Percentiles rank a stretch among this genome's conserved stretches.
Evolutionary conservation across 768 basidiomycete species (phyloP).

Genomic region (Naganishia antarctica): DNA sequence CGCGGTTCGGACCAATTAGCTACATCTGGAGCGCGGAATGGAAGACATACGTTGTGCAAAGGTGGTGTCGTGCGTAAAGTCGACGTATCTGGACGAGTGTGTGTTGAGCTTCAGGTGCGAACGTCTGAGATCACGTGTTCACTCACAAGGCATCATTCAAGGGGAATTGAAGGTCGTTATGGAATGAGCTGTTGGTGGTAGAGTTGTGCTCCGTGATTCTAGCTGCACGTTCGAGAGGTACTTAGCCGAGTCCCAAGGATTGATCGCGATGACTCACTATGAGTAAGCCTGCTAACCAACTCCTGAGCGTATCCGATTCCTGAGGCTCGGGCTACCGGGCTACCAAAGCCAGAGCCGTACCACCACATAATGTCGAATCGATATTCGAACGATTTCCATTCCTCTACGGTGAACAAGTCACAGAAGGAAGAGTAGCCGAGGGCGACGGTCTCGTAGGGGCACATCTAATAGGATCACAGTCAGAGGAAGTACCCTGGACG

Average conservation of each 20-base stretch:
- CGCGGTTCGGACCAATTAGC: conserved; percentile 8
- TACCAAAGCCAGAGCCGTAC: conserved; percentile 68
- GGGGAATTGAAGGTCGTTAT: conserved; percentile 55
- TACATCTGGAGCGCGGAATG: background rate
- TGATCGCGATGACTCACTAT: conserved; percentile 40
- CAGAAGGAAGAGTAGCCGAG: conserved; percentile 89
- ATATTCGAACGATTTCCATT: conserved; percentile 92
- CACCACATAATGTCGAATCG: conserved; percentile 55
- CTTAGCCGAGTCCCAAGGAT: too few species aligned
- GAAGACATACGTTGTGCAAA: conserved; percentile 28
- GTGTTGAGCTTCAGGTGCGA: too few species aligned
- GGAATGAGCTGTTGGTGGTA: conserved; percentile 76
- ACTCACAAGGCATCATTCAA: conserved; percentile 41
- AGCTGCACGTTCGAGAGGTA: too few species aligned
- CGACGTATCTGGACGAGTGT: conserved; percentile 49
- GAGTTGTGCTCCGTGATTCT: conserved; percentile 56
- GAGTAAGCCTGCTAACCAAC: conserved; percentile 43
- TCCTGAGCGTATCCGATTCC: conserved; percentile 49
- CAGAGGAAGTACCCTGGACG: background rate
- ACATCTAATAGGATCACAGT: conserved; percentile 4
- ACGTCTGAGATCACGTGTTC: background rate
- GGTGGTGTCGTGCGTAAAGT: conserved; percentile 50
- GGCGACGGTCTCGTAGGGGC: conserved; percentile 63
- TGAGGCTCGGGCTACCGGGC: conserved; percentile 61
- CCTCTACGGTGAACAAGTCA: conserved; percentile 78